These are phyloP conservation scores for Diaporthe aspalathi DNA, from an alignment of 2,329 filamentous ascomycete genomes.

Conservation along the genomic window DNA sequence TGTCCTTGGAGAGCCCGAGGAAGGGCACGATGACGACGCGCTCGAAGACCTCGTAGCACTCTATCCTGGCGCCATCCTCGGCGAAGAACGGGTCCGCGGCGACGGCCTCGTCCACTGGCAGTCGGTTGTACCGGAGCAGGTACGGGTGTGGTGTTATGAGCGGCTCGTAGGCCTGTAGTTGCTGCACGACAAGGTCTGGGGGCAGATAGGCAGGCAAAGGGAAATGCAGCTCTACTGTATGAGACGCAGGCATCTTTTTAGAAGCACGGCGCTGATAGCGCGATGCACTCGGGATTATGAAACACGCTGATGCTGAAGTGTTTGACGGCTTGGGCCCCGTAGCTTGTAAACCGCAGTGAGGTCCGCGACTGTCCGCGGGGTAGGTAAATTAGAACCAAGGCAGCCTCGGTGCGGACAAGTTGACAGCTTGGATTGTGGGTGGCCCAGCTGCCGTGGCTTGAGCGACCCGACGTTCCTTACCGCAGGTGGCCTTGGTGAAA, in stretches of 20 bases:
- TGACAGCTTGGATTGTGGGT: background rate
- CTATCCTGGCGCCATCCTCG: constrained; percentile 34
- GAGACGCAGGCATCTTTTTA: constrained; percentile 47
- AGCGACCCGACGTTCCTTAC: background rate
- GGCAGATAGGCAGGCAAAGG: constrained; percentile 55
- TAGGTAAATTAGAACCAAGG: background rate
- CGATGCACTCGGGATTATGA: no score
- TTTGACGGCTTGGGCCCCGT: background rate
- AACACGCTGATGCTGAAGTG: background rate
- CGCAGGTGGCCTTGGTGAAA: background rate
- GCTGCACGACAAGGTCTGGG: constrained; percentile 51
- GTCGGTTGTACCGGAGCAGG: constrained; percentile 33
- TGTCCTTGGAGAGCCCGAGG: constrained; percentile 50
- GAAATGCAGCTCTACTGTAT: constrained; percentile 53
- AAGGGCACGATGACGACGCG: constrained; percentile 54
- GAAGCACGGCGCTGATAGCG: background rate
- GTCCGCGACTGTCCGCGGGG: no score
- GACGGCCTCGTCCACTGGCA: constrained; percentile 35
- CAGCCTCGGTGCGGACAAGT: background rate
- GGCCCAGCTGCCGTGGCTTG: constrained; percentile 4
- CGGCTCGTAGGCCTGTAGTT: constrained; percentile 45
- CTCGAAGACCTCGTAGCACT: constrained; percentile 48
- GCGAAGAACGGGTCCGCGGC: constrained; percentile 40
- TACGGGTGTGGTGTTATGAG: constrained; percentile 39
- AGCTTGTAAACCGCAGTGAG: background rate